Conservation (phyloP, 768 basidiomycete species). For the Psilocybe azurescens region DNA sequence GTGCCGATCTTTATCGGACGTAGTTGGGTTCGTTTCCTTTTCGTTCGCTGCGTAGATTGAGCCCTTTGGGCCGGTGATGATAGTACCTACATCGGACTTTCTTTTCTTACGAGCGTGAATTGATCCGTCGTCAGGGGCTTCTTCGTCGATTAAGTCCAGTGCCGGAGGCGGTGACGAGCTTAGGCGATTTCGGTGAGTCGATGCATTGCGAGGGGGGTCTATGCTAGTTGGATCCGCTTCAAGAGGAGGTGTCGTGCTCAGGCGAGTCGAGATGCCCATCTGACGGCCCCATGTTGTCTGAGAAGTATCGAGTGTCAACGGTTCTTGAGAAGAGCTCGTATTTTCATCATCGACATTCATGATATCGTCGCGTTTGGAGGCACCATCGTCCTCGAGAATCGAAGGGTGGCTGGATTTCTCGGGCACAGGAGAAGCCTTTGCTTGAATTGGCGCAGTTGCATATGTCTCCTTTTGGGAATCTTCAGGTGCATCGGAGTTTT, state of each 20-base stretch:
- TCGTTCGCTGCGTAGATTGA: no score
- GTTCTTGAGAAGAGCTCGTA: background rate
- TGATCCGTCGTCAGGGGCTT: constrained; percentile 1
- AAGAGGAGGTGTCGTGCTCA: background rate
- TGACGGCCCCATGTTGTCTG: constrained; percentile 28
- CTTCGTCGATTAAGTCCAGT: background rate
- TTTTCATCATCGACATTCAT: constrained; percentile 17
- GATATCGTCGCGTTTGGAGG: constrained; percentile 10
- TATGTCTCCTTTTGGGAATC: background rate
- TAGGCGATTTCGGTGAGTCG: background rate
- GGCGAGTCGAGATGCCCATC: constrained; percentile 30
- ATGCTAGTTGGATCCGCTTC: background rate
- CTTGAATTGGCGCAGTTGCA: background rate
- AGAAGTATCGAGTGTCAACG: constrained; percentile 26
- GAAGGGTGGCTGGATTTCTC: background rate
- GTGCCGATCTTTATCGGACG: background rate
- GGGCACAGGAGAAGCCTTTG: background rate
- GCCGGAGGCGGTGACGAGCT: background rate
- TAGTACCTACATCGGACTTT: constrained; percentile 19
- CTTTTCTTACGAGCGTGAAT: constrained; percentile 43
- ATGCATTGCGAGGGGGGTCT: background rate
- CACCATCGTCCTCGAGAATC: background rate
- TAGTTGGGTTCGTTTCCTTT: background rate
- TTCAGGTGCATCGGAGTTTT: background rate
- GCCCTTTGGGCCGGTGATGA: background rate